These are phyloP conservation scores for Heimioporus sp. DNA, from an alignment of 768 basidiomycete species.

Conservation along the genomic window DNA sequence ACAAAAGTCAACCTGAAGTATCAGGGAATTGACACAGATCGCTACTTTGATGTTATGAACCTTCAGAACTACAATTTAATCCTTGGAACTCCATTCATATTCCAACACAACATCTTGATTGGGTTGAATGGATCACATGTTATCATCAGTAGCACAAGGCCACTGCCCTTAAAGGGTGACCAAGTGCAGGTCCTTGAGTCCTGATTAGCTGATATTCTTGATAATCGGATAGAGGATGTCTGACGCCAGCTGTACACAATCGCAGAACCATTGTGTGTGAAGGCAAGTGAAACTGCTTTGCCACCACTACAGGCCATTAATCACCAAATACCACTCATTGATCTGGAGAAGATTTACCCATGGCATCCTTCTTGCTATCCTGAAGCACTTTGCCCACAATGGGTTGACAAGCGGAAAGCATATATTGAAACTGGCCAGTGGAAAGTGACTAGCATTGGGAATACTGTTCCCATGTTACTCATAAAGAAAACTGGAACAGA, in stretches of 20 bases:
- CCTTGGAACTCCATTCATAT: slow-evolving; percentile 39
- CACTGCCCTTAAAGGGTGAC: slow-evolving; percentile 12
- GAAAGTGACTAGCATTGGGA: no score
- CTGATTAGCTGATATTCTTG: not conserved
- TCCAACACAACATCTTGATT: slow-evolving; percentile 28
- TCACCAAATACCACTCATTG: not conserved
- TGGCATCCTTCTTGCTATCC: no score
- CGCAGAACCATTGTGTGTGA: not conserved
- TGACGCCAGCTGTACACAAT: slow-evolving; percentile 2
- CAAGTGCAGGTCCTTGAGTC: not conserved
- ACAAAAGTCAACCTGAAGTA: no score
- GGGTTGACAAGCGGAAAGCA: no score
- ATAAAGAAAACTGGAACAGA: no score
- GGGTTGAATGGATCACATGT: slow-evolving; percentile 25
- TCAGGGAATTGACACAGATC: no score
- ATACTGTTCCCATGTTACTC: no score
- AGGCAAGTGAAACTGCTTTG: not conserved
- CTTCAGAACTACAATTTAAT: slow-evolving; percentile 37
- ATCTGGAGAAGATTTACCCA: no score
- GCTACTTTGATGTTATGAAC: no score
- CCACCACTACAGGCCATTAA: not conserved
- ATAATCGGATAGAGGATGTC: not conserved
- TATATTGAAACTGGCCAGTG: no score
- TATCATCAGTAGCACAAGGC: slow-evolving; percentile 5
- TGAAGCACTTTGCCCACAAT: no score